Conservation (phyloP, 345 rosid species). For the Eucalyptus curtisii region DNA sequence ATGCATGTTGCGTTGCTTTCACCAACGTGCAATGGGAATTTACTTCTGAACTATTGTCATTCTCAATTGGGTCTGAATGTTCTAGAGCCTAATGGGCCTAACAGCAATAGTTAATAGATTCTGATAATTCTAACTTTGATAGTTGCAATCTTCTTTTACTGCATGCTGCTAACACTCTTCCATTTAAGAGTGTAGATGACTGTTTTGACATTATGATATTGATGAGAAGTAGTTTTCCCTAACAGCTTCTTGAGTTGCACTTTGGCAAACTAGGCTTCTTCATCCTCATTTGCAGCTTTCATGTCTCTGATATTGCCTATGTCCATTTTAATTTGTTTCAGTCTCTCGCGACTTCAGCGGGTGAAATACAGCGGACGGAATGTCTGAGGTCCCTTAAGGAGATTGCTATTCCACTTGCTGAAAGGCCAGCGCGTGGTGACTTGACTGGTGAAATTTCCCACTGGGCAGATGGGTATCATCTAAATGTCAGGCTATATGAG, state of each 20-base stretch:
- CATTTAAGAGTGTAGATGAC: neutral
- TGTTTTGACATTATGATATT: neutral
- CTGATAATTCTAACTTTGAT: neutral
- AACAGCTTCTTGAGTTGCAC: neutral
- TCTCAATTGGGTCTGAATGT: neutral
- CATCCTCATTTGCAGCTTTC: neutral
- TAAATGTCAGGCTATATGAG: constrained; percentile 82
- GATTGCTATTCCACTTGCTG: constrained; percentile 85
- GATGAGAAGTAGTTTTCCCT: neutral
- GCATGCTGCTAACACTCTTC: neutral
- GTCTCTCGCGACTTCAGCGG: constrained; percentile 76
- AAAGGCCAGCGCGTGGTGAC: constrained; percentile 97
- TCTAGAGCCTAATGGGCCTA: neutral
- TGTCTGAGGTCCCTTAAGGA: constrained; percentile 84
- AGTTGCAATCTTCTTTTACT: neutral
- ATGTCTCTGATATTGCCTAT: neutral
- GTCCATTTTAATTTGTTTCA: constrained; percentile 6
- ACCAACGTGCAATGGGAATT: neutral
- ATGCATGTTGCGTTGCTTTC: neutral
- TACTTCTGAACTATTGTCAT: neutral
- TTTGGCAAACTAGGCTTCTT: neutral
- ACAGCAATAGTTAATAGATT: neutral
- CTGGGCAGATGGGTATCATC: constrained; percentile 97
- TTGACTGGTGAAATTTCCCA: constrained; percentile 98
- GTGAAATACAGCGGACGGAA: constrained; percentile 91